Conservation (phyloP, 2,329 filamentous ascomycete species). For the Stagonosporopsis rhizophila region DNA sequence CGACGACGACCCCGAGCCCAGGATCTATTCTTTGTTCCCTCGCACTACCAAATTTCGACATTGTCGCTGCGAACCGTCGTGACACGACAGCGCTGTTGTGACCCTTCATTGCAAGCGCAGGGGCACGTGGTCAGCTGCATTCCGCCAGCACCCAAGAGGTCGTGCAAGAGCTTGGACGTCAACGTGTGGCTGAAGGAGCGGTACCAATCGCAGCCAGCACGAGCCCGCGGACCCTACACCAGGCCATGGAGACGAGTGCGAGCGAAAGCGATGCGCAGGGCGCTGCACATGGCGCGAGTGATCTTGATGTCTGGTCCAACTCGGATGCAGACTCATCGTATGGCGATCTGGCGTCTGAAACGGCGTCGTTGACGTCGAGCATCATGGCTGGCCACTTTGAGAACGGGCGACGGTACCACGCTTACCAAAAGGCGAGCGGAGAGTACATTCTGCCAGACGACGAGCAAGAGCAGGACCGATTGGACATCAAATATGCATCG, state of each 20-base stretch:
- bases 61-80: slow-evolving; percentile 12
- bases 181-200: slow-evolving; percentile 13
- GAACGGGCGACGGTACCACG: slow-evolving; percentile 39
- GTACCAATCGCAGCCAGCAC: slow-evolving; percentile 11
- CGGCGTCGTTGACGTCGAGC: slow-evolving; percentile 38
- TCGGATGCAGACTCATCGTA: slow-evolving; percentile 33
- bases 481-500: slow-evolving; percentile 34
- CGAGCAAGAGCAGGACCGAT: slow-evolving; percentile 36
- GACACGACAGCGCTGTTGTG: slow-evolving; percentile 16
- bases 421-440: slow-evolving; percentile 20
- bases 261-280: slow-evolving; percentile 15
- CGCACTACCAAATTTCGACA: slow-evolving; percentile 8
- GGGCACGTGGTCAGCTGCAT: slow-evolving; percentile 17
- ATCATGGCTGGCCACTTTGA: slow-evolving; percentile 39
- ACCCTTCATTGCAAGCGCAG: slow-evolving; percentile 4
- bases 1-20: slow-evolving; percentile 4
- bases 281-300: slow-evolving; percentile 7
- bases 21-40: slow-evolving; percentile 1
- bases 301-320: slow-evolving; percentile 26
- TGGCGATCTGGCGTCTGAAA: slow-evolving; percentile 30
- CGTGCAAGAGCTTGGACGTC: slow-evolving; percentile 11
- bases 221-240: slow-evolving; percentile 1
- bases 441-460: slow-evolving; percentile 37
- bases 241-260: slow-evolving; percentile 20
- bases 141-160: slow-evolving; percentile 4